Conservation (phyloP, 805 yeast genomes). For the Teunomyces panamensis region DNA sequence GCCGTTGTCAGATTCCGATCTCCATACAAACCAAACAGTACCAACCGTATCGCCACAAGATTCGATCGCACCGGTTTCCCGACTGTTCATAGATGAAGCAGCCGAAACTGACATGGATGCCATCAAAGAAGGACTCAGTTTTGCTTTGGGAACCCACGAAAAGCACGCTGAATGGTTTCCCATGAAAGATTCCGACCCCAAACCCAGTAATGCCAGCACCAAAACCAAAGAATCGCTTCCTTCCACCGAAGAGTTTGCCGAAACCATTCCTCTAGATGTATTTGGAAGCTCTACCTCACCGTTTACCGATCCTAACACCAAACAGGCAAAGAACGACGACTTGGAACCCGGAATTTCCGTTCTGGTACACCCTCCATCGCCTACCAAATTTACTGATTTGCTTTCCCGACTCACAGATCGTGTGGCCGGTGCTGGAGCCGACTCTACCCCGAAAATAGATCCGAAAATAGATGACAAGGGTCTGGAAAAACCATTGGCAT, state of each 20-base stretch:
- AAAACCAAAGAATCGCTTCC: not conserved
- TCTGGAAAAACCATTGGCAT: not conserved
- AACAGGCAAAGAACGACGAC: slow-evolving; percentile 3
- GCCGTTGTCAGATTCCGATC: not conserved
- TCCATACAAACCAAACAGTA: not conserved
- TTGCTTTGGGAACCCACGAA: slow-evolving; percentile 31
- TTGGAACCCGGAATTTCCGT: slow-evolving; percentile 18
- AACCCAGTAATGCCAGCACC: slow-evolving; percentile 1
- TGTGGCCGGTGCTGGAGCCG: slow-evolving; percentile 31
- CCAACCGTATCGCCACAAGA: not conserved
- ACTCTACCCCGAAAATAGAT: not conserved
- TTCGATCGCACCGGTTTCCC: not conserved
- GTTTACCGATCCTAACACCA: slow-evolving; percentile 1
- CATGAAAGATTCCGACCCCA: slow-evolving; percentile 1
- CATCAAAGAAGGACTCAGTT: slow-evolving; percentile 29
- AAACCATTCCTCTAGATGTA: slow-evolving; percentile 18
- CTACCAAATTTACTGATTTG: slow-evolving; percentile 22
- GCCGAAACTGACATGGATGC: slow-evolving; percentile 30
- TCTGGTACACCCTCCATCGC: slow-evolving; percentile 13
- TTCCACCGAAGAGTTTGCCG: slow-evolving; percentile 8
- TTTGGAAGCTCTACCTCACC: slow-evolving; percentile 4
- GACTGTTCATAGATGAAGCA: slow-evolving; percentile 22
- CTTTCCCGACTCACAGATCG: slow-evolving; percentile 31
- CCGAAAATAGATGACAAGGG: not conserved
- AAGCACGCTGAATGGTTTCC: slow-evolving; percentile 32